phyloP scores from a whole-genome alignment of 78 protist species.

The slime mould (Dictyostelium discoideum) region dicty_2.7 NC_007090.3:2352501-2353000 shows the following conservation, averaged over 20 bases:
- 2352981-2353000: neutral
- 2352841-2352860: neutral
- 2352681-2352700: neutral
- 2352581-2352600: neutral
- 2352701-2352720: neutral
- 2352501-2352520: neutral
- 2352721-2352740: neutral
- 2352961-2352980: neutral
- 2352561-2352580: neutral
- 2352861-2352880: neutral
- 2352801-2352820: slow-evolving; percentile 59
- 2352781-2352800: slow-evolving; percentile 4
- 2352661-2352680: slow-evolving; percentile 34
- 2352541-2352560: neutral
- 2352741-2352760: neutral
- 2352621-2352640: slow-evolving; percentile 11
- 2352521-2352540: neutral
- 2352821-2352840: slow-evolving; percentile 22
- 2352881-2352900: slow-evolving; percentile 7
- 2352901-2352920: slow-evolving; percentile 36
- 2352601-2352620: neutral
- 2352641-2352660: slow-evolving; percentile 13
- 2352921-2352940: slow-evolving; percentile 20
- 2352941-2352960: slow-evolving; percentile 15
- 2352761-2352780: neutral